Base-by-base conservation (phyloP, 495 filamentous ascomycete genomes). In the Barbatosphaeria neglecta region DNA sequence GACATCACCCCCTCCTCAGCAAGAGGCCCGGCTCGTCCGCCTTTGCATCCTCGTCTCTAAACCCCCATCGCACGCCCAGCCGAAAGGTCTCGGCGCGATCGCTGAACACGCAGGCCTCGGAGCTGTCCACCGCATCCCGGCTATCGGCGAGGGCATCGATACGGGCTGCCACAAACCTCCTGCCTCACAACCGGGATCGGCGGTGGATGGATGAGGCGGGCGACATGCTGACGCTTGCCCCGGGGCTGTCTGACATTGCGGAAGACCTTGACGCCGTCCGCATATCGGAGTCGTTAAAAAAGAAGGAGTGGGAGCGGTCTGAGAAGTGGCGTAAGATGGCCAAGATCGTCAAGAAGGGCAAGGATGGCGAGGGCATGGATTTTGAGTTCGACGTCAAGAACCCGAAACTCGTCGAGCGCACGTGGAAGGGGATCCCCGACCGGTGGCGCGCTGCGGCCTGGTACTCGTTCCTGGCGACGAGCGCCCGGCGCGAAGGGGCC, bases 271-370 rank as follows among this genome's bases (percentile, higher is more conserved):
- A 81, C 45, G 69, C 62, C 8, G 75, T 75, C n/a, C 76, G 72
- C 47, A 64, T 65, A 2, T 67, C 75, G 16, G 76, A 79, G 48
- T 74, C 66, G 31, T 48, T 81, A 43, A 87, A 84, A 54, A 78
- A 77, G 55, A 92, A 89, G 56, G 92, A 98, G 60, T 80, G 77
- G 68, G 72, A 78, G 47, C 75, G 92, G 11, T 81, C 93, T 35
- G 89, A 95, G 55, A 99, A 99, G 56, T 99, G 92, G 92, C 73
- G 82, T 38, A 93, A 90, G 63, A 99, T 99, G 92, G 93, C 90
- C 18, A 84, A 80, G 52, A 72, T 82, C 16, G 70, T 78, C 35
- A 74, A 56, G 58, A 70, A 48, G 23, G 70, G 63, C 31, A 58
- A 52, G 42, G 67, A 63, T 38, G 87, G 90, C 41, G 83, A 86